Evolutionary conservation across 257 asterid genomes (phyloP), one percentile per base, ranked within the genome.

Genomic region (Paulownia fortunei): DNA sequence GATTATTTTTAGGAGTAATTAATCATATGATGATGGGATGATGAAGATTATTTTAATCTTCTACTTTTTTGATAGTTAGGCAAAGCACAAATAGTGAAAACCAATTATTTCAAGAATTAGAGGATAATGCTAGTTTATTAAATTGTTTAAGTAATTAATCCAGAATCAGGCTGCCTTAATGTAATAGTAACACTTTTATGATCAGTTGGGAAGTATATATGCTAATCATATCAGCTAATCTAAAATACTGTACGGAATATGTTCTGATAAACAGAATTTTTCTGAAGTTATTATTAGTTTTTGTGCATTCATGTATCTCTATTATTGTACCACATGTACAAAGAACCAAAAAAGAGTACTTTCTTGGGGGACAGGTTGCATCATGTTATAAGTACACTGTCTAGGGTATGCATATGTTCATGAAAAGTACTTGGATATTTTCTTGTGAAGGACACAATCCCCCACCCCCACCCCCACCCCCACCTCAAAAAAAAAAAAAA

Each of bases 161-260:
- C 2, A 36, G 37, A 1, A n/a, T 5, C 2, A 8, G 18, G 51
- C 0, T 37, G 52, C 18, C n/a, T 49, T n/a, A 55, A 70, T 30
- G 49, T 18, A 44, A 36, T 21, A 37, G 58, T 39, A 3, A 15
- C 39, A 39, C 54, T 16, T 55, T 41, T 9, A 18, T 52, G 23
- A 46, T 56, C 0, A 37, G 16, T 49, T 70, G 75, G 37, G 63
- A 76, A 59, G 79, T 55, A 72, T 76, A 76, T 71, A 72, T 81
- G 76, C 79, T 54, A 51, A 69, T 76, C 77, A 59, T 23, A 49
- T 83, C 69, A 34, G 2, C 30, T 39, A 63, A 69, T 69, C 79
- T 73, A 64, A 76, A 79, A 61, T 77, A 80, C 36, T 72, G 82
- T 71, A 58, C 76, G 76, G 88, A 85, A 85, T 85, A 88, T 82